These are phyloP conservation scores for Coffea eugenioides DNA, from an alignment of 257 asterid species.

Conservation along the genomic window DNA sequence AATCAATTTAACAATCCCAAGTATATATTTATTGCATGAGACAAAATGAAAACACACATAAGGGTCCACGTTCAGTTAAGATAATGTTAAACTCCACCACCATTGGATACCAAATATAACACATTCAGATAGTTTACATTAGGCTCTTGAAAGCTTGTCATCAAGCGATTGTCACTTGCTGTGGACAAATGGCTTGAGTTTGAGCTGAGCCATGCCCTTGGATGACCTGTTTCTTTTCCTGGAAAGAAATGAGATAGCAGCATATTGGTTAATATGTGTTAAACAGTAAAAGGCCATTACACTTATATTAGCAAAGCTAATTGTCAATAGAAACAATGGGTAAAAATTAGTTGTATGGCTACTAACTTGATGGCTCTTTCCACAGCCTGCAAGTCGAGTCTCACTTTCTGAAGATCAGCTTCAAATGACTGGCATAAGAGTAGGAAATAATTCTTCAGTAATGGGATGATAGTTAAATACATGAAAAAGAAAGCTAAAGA, in stretches of 20 bases:
- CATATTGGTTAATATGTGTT: no score
- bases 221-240: background rate
- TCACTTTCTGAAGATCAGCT: background rate
- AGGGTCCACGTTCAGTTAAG: no score
- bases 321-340: no score
- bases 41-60: no score
- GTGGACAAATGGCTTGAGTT: background rate
- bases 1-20: background rate
- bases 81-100: no score
- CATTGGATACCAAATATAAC: background rate
- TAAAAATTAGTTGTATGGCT: no score
- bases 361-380: background rate
- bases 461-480: background rate
- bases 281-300: no score
- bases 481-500: background rate
- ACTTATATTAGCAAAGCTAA: no score
- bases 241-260: background rate
- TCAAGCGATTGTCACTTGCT: background rate
- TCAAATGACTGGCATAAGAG: slow-evolving; percentile 2
- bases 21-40: no score
- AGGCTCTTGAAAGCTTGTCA: background rate
- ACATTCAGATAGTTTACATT: background rate
- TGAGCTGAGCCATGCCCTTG: no score
- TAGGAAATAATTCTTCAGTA: no score
- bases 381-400: background rate